Percentiles rank a stretch among this genome's conserved stretches.
phyloP scores from a whole-genome alignment of 352 stramenopile genomes.

The Peronospora farinosa region DNA sequence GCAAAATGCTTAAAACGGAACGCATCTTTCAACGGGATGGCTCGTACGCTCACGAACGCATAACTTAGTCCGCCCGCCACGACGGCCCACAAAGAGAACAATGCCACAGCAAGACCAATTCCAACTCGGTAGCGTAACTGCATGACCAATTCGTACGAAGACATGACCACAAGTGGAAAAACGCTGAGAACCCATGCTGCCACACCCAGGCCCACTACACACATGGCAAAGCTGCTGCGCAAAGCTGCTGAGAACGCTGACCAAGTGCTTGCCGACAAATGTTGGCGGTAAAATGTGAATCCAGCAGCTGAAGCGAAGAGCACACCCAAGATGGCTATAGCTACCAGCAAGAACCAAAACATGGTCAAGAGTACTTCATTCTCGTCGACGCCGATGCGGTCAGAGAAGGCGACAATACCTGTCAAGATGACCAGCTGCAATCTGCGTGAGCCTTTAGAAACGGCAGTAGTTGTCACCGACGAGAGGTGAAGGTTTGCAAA shows the following conservation, averaged over 20 bases:
- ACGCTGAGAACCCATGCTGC: slow-evolving; percentile 50
- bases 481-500: slow-evolving; percentile 57
- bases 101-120: slow-evolving; percentile 35
- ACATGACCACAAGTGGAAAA: slow-evolving; percentile 50
- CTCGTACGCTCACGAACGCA: slow-evolving; percentile 37
- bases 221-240: slow-evolving; percentile 42
- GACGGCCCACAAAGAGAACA: slow-evolving; percentile 43
- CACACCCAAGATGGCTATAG: slow-evolving; percentile 31
- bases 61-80: slow-evolving; percentile 38
- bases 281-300: slow-evolving; percentile 20
- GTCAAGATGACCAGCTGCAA: slow-evolving; percentile 51
- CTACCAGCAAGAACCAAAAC: slow-evolving; percentile 41
- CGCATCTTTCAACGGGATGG: slow-evolving; percentile 30
- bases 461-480: slow-evolving; percentile 30
- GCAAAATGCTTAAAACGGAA: slow-evolving; percentile 47
- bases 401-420: slow-evolving; percentile 62
- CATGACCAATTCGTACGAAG: slow-evolving; percentile 61
- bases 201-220: slow-evolving; percentile 41
- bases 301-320: slow-evolving; percentile 32
- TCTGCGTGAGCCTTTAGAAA: slow-evolving; percentile 27
- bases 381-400: slow-evolving; percentile 58
- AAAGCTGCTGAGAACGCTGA: slow-evolving; percentile 18
- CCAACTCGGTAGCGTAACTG: slow-evolving; percentile 47
- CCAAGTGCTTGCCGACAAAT: slow-evolving; percentile 24
- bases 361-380: slow-evolving; percentile 35